Evolutionary conservation across 164 flowering plant species (phyloP), one percentile per base, ranked within the genome.

Genomic region (Paratinospora sagittata): DNA sequence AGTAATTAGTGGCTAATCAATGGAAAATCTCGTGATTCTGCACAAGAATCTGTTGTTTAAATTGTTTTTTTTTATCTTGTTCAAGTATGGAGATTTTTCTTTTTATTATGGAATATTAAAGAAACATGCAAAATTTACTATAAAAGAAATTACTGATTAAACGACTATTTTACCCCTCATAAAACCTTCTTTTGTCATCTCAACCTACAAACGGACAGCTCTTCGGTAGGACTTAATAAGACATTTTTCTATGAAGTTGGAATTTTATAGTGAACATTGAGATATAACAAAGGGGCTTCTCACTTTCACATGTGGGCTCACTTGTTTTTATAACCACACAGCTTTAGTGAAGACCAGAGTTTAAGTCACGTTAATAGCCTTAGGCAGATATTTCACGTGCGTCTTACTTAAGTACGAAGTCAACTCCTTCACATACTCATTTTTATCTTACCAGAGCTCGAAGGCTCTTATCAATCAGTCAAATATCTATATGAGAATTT

Each of bases 1-100:
- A 17, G n/a, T 62, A 65, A 47, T 66, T 43, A 27, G 43, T 69
- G 67, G 68, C 71, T 72, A 72, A 72, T 76, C 66, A 76, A 75
- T 37, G 26, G 14, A 27, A 72, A 47, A 68, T 76, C 67, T 45
- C 21, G 23, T 55, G 26, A 23, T 24, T 1, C 11, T 55, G 13
- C 61, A 52, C 61, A 30, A 57, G 30, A 27, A 69, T 70, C 65
- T 68, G 52, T 26, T 27, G 8, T 23, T 60, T 26, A 60, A 60
- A 26, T 60, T 23, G 24, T 57, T 21, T 1, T 57, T 43, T 43
- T 43, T 43, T 7, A 11, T 16, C 49, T 52, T 52, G 16, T 3
- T 21, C n/a, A 52, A 16, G 58, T 52, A 52, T n/a, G 57, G 21
- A 19, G n/a, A 19, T 52, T 3, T 52, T 52, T 39, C n/a, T n/a